These are phyloP conservation scores for Saturnispora sekii DNA, from an alignment of 805 yeast species.

Conservation along the genomic window DNA sequence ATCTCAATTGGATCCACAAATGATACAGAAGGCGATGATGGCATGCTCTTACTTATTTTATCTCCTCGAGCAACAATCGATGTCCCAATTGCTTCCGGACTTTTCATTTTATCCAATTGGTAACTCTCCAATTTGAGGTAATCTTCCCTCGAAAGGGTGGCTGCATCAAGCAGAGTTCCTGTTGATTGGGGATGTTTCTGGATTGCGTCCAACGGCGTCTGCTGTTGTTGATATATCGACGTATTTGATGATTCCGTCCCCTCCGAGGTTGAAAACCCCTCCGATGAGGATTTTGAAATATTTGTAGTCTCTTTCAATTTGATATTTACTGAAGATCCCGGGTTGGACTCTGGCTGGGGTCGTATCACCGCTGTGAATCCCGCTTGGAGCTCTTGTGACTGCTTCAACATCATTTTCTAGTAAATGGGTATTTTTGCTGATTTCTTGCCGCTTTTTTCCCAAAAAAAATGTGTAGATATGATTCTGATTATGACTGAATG, in stretches of 20 bases:
- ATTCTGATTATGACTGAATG: no score
- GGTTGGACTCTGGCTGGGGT: not conserved
- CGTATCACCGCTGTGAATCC: not conserved
- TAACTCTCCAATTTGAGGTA: conserved; percentile 1
- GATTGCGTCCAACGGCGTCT: not conserved
- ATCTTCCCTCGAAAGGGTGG: not conserved
- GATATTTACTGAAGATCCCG: no score
- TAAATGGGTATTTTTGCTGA: no score
- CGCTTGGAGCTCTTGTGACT: not conserved
- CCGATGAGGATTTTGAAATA: conserved; percentile 12
- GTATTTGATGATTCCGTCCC: conserved; percentile 8
- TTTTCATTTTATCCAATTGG: not conserved
- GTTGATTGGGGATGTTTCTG: not conserved
- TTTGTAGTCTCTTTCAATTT: no score
- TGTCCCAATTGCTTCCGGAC: not conserved
- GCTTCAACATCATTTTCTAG: not conserved
- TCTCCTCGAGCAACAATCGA: no score
- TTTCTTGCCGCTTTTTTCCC: no score
- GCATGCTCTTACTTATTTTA: no score
- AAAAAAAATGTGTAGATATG: no score
- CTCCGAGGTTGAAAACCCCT: conserved; percentile 8
- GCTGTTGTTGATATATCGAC: not conserved
- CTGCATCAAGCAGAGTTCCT: no score
- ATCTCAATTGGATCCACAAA: not conserved
- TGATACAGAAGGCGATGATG: not conserved